phyloP scores from a whole-genome alignment of 2,329 filamentous ascomycete genomes.

The Fusarium sambucinum region DNA sequence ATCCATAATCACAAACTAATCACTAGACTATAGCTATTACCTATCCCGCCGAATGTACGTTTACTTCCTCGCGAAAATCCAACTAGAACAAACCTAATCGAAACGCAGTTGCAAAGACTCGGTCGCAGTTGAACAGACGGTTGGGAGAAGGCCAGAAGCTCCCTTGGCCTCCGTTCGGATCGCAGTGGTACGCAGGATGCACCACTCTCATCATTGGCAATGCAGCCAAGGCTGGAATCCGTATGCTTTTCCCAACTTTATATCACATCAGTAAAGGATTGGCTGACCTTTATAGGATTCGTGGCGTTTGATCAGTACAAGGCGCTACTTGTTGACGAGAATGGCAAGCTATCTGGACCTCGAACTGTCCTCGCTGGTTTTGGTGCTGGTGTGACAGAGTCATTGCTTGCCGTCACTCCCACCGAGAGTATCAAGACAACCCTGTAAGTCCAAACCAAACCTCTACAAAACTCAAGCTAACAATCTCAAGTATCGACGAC shows the following conservation, averaged over 20 bases:
- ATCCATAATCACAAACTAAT: conserved; percentile 20
- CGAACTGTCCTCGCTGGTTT: conserved; percentile 94
- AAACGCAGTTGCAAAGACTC: conserved; percentile 85
- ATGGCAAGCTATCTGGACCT: conserved; percentile 91
- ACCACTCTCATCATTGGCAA: conserved; percentile 98
- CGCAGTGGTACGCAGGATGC: conserved; percentile 97
- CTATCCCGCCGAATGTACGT: conserved; percentile 90
- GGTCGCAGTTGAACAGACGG: conserved; percentile 90
- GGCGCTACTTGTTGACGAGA: conserved; percentile 79
- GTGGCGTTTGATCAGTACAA: conserved; percentile 98
- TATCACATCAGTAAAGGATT: neutral
- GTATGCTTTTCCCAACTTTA: conserved; percentile 62
- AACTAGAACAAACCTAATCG: conserved; percentile 18
- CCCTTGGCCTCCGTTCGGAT: conserved; percentile 93
- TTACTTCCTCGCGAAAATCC: neutral
- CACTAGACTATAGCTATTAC: conserved; percentile 73
- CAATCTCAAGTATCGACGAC: conserved; percentile 82
- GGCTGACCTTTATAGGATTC: conserved; percentile 63
- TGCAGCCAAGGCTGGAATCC: conserved; percentile 93
- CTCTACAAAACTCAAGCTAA: neutral
- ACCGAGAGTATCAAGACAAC: conserved; percentile 99
- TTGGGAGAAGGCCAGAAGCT: conserved; percentile 86
- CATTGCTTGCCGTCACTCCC: conserved; percentile 90
- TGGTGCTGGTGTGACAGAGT: conserved; percentile 94
- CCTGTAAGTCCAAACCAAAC: conserved; percentile 63